These are phyloP conservation scores for Amylocarpus encephaloides DNA, from an alignment of 2,329 filamentous ascomycete genomes.

Conservation along the genomic window DNA sequence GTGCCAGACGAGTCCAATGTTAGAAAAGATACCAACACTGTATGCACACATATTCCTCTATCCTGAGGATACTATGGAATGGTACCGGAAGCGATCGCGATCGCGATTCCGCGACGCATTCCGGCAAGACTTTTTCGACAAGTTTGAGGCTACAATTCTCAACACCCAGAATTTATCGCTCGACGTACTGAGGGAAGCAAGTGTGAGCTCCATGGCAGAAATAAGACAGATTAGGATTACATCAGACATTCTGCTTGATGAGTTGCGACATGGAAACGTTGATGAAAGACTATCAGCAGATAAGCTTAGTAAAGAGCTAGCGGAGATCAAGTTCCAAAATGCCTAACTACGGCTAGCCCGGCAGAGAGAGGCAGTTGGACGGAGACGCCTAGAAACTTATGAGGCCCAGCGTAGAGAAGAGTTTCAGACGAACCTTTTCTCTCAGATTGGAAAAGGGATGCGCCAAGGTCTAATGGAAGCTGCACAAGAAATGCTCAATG, in stretches of 20 bases:
- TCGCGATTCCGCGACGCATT: conserved; percentile 17
- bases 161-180: conserved; percentile 17
- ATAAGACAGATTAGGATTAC: neutral
- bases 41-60: conserved; percentile 27
- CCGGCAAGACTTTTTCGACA: conserved; percentile 19
- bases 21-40: conserved; percentile 15
- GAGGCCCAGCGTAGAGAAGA: neutral
- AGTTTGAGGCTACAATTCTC: conserved; percentile 17
- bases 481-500: neutral
- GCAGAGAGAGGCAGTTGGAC: neutral
- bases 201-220: neutral
- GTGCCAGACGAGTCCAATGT: conserved; percentile 18
- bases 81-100: conserved; percentile 19
- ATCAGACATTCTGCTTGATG: neutral
- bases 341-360: neutral
- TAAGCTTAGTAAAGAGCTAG: neutral
- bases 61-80: conserved; percentile 20
- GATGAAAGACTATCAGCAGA: conserved; percentile 1
- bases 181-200: conserved; percentile 4
- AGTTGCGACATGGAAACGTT: neutral
- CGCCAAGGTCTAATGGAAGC: neutral
- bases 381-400: neutral
- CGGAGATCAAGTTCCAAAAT: neutral
- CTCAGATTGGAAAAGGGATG: neutral
- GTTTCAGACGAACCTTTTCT: neutral